Base-by-base conservation (phyloP, 495 filamentous ascomycete species). In the Cetradonia linearis region DNA sequence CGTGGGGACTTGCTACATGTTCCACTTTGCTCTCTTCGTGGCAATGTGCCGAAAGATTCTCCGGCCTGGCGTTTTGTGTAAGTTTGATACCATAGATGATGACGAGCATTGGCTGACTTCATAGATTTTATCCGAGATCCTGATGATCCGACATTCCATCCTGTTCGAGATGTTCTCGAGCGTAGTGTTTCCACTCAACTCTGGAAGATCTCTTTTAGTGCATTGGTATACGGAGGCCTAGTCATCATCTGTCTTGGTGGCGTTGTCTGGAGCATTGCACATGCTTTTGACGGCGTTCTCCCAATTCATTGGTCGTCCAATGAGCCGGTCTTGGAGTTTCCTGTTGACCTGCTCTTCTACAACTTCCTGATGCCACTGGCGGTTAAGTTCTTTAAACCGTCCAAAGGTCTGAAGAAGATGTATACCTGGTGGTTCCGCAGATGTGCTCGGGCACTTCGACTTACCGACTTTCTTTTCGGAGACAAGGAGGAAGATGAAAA, bases 41-140 rank as follows among this genome's bases (percentile, higher is more conserved):
- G 91, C 91, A 46, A 97, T 99, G 93, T 99, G 93, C 72, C 84
- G 93, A 54, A 96, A 96, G 75, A 95, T 97, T 56, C 86, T 99
- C 85, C 83, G 93, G 62, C 86, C 77, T 54, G 93, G 93, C 44
- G 93, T 97, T 49, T 79, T 99, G 57, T 96, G 86, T 88, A 76
- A 79, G 86, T 77, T 58, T 20, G 11, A 30, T 58, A 14, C 11
- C 16, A 25, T 16, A 30, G 53, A 37, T 38, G 28, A 28, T 66
- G 20, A 10, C 23, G n/a, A 23, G 11, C 31, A 11, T 33, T 59
- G 42, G 55, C 73, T 77, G 65, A 76, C 62, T 27, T 11, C 56
- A 16, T 49, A 89, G 86, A 96, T 75, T 99, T 99, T 72, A 97
- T 99, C 65, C 87, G 93, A 47, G 93, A 99, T 72, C 93, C 93